Evolutionary conservation across 176 grass and related monocot genomes (phyloP), one percentile per base, ranked within the genome.

Genomic region (Phoenix roebelenii): DNA sequence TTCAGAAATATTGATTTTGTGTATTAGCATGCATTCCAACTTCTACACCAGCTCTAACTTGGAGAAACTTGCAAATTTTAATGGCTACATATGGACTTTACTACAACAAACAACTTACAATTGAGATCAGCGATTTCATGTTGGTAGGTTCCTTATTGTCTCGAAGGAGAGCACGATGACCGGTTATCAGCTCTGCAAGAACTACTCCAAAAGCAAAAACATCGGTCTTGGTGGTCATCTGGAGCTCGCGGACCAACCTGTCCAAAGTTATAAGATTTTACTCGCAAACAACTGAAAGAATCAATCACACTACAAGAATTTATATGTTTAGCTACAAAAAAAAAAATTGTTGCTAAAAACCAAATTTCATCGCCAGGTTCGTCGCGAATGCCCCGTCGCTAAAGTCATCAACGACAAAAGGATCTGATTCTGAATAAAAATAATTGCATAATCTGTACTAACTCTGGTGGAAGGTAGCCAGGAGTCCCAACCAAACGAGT

Each of bases 401-500:
- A 20, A 20, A 20, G 20, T 20, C 20, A 20, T 20, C 20, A 20
- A 20, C 0, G 20, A 20, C 20, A 20, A 44, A 12, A 44, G 7
- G 10, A 12, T 12, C 9, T 12, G 35, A 44, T 14, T 3, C 7
- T 44, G 35, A 12, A 44, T 44, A 12, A 64, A 58, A 67, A 39
- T 7, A 65, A 58, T 22, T 62, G 55, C 12, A 67, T 25, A 4
- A 20, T 20, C 44, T 44, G 65, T 72, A 81, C 78, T 51, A 72
- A 89, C 86, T 85, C 86, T 19, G 81, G 86, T 30, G 81, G 86
- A 59, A 89, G 86, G 71, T 89, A 89, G 63, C 86, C 81, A 32
- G 74, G 81, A 5, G 81, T 89, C 72, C 86, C 86, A 59, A 85
- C 86, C 52, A 85, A 76, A 49, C 74, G 74, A 57, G 86, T 89